These are phyloP conservation scores for Exophiala dermatitidis DNA, from an alignment of 2,329 filamentous ascomycete genomes.

Conservation along the genomic window DNA sequence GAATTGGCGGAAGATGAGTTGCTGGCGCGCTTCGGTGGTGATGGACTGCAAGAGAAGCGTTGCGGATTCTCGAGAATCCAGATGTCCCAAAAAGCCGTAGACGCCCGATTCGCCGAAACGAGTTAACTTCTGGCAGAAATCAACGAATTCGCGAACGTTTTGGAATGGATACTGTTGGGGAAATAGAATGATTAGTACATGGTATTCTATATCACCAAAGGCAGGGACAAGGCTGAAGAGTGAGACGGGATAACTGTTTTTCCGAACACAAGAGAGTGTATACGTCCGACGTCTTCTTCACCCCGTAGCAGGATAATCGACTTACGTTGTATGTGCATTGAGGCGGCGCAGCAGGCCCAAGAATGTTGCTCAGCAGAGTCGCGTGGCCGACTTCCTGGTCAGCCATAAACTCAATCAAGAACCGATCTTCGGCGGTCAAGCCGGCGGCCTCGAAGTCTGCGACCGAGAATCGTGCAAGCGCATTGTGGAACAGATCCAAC, in stretches of 20 bases:
- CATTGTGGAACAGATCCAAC: conserved; percentile 73
- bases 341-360: conserved; percentile 58
- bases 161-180: conserved; percentile 53
- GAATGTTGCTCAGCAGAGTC: conserved; percentile 65
- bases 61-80: conserved; percentile 67
- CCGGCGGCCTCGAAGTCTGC: conserved; percentile 64
- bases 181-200: neutral
- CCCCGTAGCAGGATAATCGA: neutral
- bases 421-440: conserved; percentile 61
- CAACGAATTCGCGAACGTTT: conserved; percentile 68
- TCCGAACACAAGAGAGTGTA: too few relatives aligned
- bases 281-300: too few relatives aligned
- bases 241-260: too few relatives aligned
- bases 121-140: conserved; percentile 76
- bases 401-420: conserved; percentile 67
- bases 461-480: conserved; percentile 60
- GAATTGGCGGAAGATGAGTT: conserved; percentile 79
- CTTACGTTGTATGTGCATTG: conserved; percentile 65
- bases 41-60: conserved; percentile 69
- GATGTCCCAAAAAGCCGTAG: conserved; percentile 71
- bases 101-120: conserved; percentile 72
- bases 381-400: conserved; percentile 72
- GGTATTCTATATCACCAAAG: neutral
- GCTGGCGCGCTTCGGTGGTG: conserved; percentile 66
- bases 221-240: neutral